These are phyloP conservation scores for Exophiala viscosa DNA, from an alignment of 2,329 filamentous ascomycete genomes.

Conservation along the genomic window DNA sequence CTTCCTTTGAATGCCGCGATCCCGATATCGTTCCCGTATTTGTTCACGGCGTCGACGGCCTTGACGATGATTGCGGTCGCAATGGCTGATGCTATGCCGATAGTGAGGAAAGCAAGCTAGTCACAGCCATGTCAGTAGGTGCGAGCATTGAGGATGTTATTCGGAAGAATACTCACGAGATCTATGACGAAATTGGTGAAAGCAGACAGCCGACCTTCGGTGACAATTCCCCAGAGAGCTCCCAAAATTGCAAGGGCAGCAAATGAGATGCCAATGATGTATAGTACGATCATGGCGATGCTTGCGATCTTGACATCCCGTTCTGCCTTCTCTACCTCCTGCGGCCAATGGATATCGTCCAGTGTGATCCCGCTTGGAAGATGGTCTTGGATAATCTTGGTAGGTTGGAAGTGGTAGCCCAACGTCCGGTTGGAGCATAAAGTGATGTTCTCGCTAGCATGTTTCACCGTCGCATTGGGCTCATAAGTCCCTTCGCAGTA, in stretches of 20 bases:
- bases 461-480: conserved; percentile 32
- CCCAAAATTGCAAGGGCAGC: conserved; percentile 50
- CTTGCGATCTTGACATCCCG: conserved; percentile 48
- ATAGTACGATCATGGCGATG: conserved; percentile 56
- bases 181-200: conserved; percentile 50
- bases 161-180: conserved; percentile 33
- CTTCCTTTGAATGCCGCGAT: conserved; percentile 51
- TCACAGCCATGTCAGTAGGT: conserved; percentile 1
- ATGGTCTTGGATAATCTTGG: conserved; percentile 46
- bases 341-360: conserved; percentile 54
- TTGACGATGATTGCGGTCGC: conserved; percentile 60
- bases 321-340: conserved; percentile 53
- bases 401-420: conserved; percentile 57
- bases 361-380: conserved; percentile 50
- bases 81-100: conserved; percentile 72
- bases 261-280: conserved; percentile 55
- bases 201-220: conserved; percentile 44
- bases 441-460: conserved; percentile 51
- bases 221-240: conserved; percentile 45
- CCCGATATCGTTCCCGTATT: conserved; percentile 50
- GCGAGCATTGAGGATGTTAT: not conserved
- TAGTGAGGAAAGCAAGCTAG: conserved; percentile 53
- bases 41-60: conserved; percentile 52
- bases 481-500: conserved; percentile 52
- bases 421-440: conserved; percentile 52